Percentiles rank a stretch among this genome's conserved stretches.
Evolutionary conservation across 805 yeast species (phyloP).

Genomic region (Kodamaea kaohsiungensis): DNA sequence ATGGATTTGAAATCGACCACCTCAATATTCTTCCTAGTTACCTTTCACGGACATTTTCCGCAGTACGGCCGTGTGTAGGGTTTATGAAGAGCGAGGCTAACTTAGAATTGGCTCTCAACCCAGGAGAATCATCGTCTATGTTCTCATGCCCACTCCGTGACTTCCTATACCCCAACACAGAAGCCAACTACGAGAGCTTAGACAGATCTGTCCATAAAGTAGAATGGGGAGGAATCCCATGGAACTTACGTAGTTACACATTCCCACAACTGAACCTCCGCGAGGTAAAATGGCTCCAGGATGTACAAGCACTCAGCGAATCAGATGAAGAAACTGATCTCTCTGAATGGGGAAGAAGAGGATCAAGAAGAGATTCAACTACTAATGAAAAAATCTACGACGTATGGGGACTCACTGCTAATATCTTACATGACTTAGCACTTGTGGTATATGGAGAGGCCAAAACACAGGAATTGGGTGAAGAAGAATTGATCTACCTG

Average conservation of each 20-base stretch:
- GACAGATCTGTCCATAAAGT: slow-evolving; percentile 36
- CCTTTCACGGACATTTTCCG: slow-evolving; percentile 75
- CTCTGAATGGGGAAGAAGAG: slow-evolving; percentile 39
- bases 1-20: slow-evolving; percentile 61
- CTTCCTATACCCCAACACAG: slow-evolving; percentile 39
- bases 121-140: slow-evolving; percentile 73
- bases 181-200: slow-evolving; percentile 24
- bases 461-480: slow-evolving; percentile 44
- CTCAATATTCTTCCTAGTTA: slow-evolving; percentile 73
- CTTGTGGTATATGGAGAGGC: slow-evolving; percentile 43
- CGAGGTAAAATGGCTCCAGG: slow-evolving; percentile 66
- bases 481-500: slow-evolving; percentile 65
- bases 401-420: slow-evolving; percentile 84
- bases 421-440: slow-evolving; percentile 72
- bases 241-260: slow-evolving; percentile 63
- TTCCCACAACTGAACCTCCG: slow-evolving; percentile 55
- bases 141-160: slow-evolving; percentile 72
- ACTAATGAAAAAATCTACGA: slow-evolving; percentile 57
- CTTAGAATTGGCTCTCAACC: slow-evolving; percentile 55
- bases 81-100: slow-evolving; percentile 47
- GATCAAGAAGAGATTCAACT: slow-evolving; percentile 36
- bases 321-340: slow-evolving; percentile 48
- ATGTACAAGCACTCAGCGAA: slow-evolving; percentile 55
- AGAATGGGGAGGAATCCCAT: slow-evolving; percentile 72
- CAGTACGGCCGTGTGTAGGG: slow-evolving; percentile 81